Conservation (phyloP, 768 basidiomycete species). For the Lenzites betulinus region DNA sequence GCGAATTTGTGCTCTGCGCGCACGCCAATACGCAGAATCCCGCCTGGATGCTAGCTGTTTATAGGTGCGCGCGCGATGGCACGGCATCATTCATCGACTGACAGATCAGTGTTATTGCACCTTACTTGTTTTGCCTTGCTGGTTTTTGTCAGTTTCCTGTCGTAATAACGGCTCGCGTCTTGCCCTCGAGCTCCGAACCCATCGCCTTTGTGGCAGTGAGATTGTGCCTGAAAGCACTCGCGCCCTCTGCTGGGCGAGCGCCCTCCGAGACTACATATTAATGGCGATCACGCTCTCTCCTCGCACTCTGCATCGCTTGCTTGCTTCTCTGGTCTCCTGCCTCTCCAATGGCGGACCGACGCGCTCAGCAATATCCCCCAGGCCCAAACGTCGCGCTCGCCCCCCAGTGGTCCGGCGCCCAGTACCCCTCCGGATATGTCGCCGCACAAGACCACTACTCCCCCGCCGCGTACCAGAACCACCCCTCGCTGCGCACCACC, state of each 20-base stretch:
- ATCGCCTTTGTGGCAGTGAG: slow-evolving; percentile 29
- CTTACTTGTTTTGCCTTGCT: slow-evolving; percentile 24
- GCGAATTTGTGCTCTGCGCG: slow-evolving; percentile 5
- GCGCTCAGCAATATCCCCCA: slow-evolving; percentile 22
- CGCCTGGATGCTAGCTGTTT: slow-evolving; percentile 18
- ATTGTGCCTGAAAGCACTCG: slow-evolving; percentile 25
- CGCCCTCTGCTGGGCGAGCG: slow-evolving; percentile 11
- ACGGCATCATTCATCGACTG: slow-evolving; percentile 27
- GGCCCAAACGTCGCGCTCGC: slow-evolving; percentile 21
- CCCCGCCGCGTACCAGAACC: slow-evolving; percentile 14
- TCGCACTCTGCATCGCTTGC: slow-evolving; percentile 15
- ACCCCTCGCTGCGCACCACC: slow-evolving; percentile 18
- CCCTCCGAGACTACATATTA: slow-evolving; percentile 25
- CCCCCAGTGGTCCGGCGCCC: slow-evolving; percentile 18
- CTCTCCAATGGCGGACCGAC: slow-evolving; percentile 24
- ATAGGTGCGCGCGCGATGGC: slow-evolving; percentile 19
- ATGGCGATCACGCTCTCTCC: slow-evolving; percentile 23
- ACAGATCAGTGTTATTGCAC: slow-evolving; percentile 26
- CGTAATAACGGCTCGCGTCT: slow-evolving; percentile 12
- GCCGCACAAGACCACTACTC: slow-evolving; percentile 22
- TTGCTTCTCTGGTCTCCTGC: slow-evolving; percentile 4
- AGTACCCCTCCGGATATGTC: slow-evolving; percentile 20
- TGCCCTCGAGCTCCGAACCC: slow-evolving; percentile 13
- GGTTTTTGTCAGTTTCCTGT: slow-evolving; percentile 14
- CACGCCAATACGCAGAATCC: slow-evolving; percentile 13